Base-by-base conservation (phyloP, 768 basidiomycete species). In the Hypholoma fasciculare region DNA sequence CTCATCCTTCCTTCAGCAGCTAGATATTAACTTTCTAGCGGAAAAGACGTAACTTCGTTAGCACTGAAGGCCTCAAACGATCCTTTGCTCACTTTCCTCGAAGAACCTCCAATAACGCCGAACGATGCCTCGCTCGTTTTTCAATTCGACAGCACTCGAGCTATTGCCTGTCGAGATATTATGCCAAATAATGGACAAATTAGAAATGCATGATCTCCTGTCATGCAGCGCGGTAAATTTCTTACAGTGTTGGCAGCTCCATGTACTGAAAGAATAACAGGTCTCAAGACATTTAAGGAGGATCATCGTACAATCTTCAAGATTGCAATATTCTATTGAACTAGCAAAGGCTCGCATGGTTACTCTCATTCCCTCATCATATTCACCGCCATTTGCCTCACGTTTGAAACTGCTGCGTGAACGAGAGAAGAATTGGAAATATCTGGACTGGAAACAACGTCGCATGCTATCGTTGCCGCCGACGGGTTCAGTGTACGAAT, bases 401-500 rank as follows among this genome's bases (percentile, higher is more conserved):
- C 75, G 81, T 16, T 72, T 83, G 23, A 71, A 69, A 27, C 61
- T 73, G 19, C 70, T 84, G 5, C 69, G 71, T 1, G 73, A 75
- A 13, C 70, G 78, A 49, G 82, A 84, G 66, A 60, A 68, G 14
- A 76, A 76, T n/a, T 84, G 84, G 83, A 76, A 76, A 54, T 71
- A 69, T 7, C 65, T 83, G 19, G 65, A 67, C 17, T 78, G 75
- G 72, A 78, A 71, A 51, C 66, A 67, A 49, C 67, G 69, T 16
- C 71, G 74, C 59, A 73, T 67, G 17, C 65, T 82, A 36, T 65
- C 72, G 3, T 63, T 81, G 5, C 78, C 79, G 0, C 75, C 75
- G 8, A 76, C 79, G 0, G 81, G 79, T 4, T 76, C 77, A 0
- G 74, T 82, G 1, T 83, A 82, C 62, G 81, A 83, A 57, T 82